Evolutionary conservation across 1,284 basidiomycete species (phyloP).

Genomic region (Agroathelia rolfsii): DNA sequence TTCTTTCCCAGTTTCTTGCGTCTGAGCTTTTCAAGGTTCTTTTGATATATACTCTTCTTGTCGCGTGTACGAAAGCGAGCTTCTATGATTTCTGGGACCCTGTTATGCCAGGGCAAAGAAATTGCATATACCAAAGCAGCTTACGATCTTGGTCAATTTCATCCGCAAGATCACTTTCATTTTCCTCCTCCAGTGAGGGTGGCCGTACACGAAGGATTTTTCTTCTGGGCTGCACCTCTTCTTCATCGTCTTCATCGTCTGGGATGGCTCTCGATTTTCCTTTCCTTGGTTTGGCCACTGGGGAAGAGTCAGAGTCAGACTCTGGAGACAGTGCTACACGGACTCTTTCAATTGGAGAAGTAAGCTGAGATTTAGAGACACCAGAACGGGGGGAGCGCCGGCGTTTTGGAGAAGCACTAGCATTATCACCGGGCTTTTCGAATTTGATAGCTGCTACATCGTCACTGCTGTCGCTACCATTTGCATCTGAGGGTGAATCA

Average conservation of each 20-base stretch:
- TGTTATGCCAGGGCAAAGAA: conserved; percentile 2
- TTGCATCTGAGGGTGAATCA: conserved; percentile 13
- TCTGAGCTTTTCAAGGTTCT: conserved; percentile 56
- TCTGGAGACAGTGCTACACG: too few species aligned
- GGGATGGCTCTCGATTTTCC: conserved; percentile 1
- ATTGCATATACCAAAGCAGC: conserved; percentile 10
- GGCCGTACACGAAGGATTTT: conserved; percentile 37
- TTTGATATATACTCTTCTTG: conserved; percentile 50
- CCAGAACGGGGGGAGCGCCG: too few species aligned
- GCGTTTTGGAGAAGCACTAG: too few species aligned
- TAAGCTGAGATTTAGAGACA: too few species aligned
- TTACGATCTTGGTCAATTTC: conserved; percentile 52
- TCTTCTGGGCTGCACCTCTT: conserved; percentile 21
- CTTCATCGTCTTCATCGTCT: conserved; percentile 14
- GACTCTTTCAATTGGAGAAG: too few species aligned
- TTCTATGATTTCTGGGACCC: conserved; percentile 46
- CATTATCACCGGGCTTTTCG: too few species aligned
- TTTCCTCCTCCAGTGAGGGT: conserved; percentile 32
- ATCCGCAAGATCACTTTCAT: conserved; percentile 39
- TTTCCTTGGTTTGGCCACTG: conserved; percentile 1
- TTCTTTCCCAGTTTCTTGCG: conserved; percentile 41
- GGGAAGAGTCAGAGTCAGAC: too few species aligned
- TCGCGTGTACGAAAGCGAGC: conserved; percentile 50
- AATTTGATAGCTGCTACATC: conserved; percentile 43
- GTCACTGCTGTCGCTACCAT: conserved; percentile 23